These are phyloP conservation scores for Monosporascus sp. DNA, from an alignment of 2,329 filamentous ascomycete species.

Conservation along the genomic window DNA sequence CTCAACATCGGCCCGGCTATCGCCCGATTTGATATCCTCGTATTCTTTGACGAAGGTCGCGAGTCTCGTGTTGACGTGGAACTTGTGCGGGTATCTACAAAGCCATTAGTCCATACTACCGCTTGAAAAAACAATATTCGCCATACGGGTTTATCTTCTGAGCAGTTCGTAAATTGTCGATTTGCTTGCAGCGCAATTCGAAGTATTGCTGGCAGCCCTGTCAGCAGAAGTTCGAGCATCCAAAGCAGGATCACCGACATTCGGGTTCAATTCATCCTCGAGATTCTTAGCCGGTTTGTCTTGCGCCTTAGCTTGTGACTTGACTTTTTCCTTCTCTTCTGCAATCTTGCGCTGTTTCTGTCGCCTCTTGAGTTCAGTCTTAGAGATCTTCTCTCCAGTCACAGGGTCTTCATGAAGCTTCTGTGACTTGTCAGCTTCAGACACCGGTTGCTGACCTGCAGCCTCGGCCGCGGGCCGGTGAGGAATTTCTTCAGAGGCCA, in stretches of 20 bases:
- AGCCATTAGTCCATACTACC: constrained; percentile 29
- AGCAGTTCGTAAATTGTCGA: constrained; percentile 28
- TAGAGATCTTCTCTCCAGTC: constrained; percentile 82
- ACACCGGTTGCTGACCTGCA: too few species aligned
- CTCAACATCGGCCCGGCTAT: constrained; percentile 73
- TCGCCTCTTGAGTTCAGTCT: constrained; percentile 89
- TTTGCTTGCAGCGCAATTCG: too few species aligned
- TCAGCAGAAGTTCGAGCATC: not conserved
- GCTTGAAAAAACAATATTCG: constrained; percentile 60
- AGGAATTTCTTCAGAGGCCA: too few species aligned
- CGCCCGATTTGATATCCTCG: constrained; percentile 79
- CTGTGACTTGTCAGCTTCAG: constrained; percentile 1
- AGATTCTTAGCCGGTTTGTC: constrained; percentile 43
- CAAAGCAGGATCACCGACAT: constrained; percentile 43
- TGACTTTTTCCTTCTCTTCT: constrained; percentile 83
- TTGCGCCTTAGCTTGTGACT: constrained; percentile 51
- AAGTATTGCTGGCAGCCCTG: too few species aligned
- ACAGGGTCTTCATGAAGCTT: constrained; percentile 87
- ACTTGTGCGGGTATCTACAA: constrained; percentile 76
- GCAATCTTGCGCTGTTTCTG: constrained; percentile 87
- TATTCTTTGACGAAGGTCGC: constrained; percentile 73
- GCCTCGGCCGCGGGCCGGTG: too few species aligned
- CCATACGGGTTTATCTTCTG: constrained; percentile 64
- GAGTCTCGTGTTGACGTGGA: constrained; percentile 76
- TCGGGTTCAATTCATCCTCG: constrained; percentile 71